phyloP scores from a whole-genome alignment of 768 basidiomycete species.

The Mycena olivaceomarginata region DNA sequence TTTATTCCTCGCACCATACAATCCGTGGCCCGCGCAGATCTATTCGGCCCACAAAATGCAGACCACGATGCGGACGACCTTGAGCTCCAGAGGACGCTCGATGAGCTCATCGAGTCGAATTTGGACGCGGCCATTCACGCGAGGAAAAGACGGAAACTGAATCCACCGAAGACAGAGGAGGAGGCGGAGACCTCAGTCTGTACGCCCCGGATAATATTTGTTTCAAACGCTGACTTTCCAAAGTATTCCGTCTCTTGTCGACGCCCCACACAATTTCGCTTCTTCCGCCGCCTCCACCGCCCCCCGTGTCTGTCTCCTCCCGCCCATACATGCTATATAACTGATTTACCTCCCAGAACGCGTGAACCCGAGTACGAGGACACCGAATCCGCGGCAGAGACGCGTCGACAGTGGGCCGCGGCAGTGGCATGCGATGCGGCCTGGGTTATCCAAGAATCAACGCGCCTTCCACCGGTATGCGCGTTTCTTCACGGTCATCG shows the following conservation, averaged over 20 bases:
- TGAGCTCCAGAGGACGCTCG: constrained; percentile 42
- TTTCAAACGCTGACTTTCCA: constrained; percentile 24
- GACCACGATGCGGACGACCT: constrained; percentile 36
- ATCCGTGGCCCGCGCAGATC: constrained; percentile 59
- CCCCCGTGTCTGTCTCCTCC: constrained; percentile 56
- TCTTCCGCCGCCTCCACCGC: constrained; percentile 63
- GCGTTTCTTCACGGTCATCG: background rate
- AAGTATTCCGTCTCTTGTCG: constrained; percentile 73
- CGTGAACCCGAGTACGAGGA: constrained; percentile 73
- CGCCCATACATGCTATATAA: background rate
- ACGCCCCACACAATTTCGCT: constrained; percentile 65
- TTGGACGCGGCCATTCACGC: constrained; percentile 16
- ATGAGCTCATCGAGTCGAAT: constrained; percentile 43
- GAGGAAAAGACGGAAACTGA: constrained; percentile 32
- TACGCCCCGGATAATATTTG: constrained; percentile 25
- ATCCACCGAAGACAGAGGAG: background rate
- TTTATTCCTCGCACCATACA: constrained; percentile 55
- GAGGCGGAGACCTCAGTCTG: constrained; percentile 26
- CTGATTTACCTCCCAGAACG: constrained; percentile 55
- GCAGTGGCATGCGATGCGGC: constrained; percentile 63
- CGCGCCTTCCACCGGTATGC: constrained; percentile 43
- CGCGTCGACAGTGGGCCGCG: constrained; percentile 62
- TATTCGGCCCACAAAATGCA: constrained; percentile 41
- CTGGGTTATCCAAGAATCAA: constrained; percentile 51
- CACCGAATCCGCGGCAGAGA: constrained; percentile 61